phyloP scores from a whole-genome alignment of 176 grass and related monocot species.

The Oryza glaberrima region DNA sequence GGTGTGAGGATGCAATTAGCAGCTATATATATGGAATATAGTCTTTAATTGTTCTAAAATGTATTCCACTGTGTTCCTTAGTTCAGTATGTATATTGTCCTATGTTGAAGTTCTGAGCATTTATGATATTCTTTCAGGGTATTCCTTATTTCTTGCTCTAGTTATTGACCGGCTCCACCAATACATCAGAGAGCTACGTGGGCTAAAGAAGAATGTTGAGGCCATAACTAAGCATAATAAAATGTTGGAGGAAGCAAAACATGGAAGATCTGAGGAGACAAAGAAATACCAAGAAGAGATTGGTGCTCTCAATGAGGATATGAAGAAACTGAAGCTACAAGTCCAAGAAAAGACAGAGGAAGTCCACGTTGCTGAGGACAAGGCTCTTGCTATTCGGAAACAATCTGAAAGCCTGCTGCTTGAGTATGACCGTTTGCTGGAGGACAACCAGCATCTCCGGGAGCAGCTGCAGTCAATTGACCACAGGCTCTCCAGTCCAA shows the following conservation, averaged over 20 bases:
- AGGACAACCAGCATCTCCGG: constrained; percentile 84
- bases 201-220: constrained; percentile 71
- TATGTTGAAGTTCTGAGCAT: constrained; percentile 14
- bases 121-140: constrained; percentile 57
- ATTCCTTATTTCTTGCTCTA: constrained; percentile 79
- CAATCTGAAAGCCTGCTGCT: constrained; percentile 80
- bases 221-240: constrained; percentile 68
- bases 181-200: constrained; percentile 77
- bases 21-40: constrained; percentile 4
- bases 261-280: constrained; percentile 48
- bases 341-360: constrained; percentile 62
- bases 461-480: constrained; percentile 71
- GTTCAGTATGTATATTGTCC: background rate
- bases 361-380: constrained; percentile 57
- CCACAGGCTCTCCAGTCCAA: constrained; percentile 53
- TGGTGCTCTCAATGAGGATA: constrained; percentile 56
- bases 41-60: background rate
- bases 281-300: constrained; percentile 57
- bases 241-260: constrained; percentile 68
- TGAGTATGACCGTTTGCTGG: constrained; percentile 79
- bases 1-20: background rate
- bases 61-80: background rate
- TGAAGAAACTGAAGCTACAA: constrained; percentile 69
- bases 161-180: constrained; percentile 82
- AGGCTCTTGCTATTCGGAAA: constrained; percentile 55